Percentiles rank a stretch among this genome's conserved stretches.
These are phyloP conservation scores for Penicillium samsonianum DNA, from an alignment of 495 filamentous ascomycete genomes.

Conservation along the genomic window DNA sequence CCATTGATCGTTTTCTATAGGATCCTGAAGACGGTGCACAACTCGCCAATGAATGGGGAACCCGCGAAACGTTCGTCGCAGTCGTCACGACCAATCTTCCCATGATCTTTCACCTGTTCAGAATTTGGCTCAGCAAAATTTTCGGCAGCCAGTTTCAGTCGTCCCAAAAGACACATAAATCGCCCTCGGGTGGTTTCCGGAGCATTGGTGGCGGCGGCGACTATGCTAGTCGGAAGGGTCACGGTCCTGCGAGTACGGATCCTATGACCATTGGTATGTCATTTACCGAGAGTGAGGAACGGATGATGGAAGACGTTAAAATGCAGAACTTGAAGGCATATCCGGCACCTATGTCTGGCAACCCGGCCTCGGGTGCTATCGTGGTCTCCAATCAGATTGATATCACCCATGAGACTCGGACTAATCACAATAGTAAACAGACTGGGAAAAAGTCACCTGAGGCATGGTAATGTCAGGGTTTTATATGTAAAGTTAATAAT, in stretches of 20 bases:
- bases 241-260: slow-evolving; percentile 42
- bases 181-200: slow-evolving; percentile 21
- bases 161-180: slow-evolving; percentile 30
- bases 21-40: slow-evolving; percentile 49
- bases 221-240: slow-evolving; percentile 40
- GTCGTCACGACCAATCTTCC: slow-evolving; percentile 55
- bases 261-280: slow-evolving; percentile 48
- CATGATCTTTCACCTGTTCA: slow-evolving; percentile 54
- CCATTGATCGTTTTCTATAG: slow-evolving; percentile 20
- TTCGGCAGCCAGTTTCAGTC: slow-evolving; percentile 35
- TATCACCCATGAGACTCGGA: slow-evolving; percentile 19
- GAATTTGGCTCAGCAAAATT: slow-evolving; percentile 41
- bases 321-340: slow-evolving; percentile 36
- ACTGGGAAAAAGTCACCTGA: not conserved
- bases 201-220: slow-evolving; percentile 32
- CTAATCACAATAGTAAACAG: not conserved
- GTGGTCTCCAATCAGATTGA: slow-evolving; percentile 35
- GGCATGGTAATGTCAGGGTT: not conserved
- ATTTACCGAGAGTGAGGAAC: slow-evolving; percentile 53
- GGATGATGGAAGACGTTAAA: slow-evolving; percentile 44
- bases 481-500: not conserved
- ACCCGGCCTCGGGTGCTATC: slow-evolving; percentile 18
- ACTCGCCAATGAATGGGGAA: slow-evolving; percentile 51
- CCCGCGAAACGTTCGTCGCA: slow-evolving; percentile 54
- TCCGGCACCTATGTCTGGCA: slow-evolving; percentile 2